Evolutionary conservation across 345 rosid species (phyloP).

Genomic region (Gossypium raimondii): DNA sequence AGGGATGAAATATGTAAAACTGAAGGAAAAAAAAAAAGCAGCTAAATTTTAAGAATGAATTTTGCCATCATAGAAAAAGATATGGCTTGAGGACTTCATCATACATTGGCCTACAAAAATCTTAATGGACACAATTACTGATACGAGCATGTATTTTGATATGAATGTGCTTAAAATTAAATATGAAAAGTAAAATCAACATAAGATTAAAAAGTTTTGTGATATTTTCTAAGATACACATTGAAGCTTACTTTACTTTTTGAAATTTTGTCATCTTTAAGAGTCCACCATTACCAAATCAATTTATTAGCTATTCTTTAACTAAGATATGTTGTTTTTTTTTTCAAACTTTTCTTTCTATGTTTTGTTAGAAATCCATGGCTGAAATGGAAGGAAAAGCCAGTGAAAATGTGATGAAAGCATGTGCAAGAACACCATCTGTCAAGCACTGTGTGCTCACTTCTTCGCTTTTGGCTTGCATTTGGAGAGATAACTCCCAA

Average conservation of each 20-base stretch:
- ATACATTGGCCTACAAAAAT: too few species aligned
- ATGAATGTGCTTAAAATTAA: too few species aligned
- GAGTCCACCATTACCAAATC: background rate
- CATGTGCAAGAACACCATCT: conserved; percentile 68
- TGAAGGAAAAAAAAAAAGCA: too few species aligned
- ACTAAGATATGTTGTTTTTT: background rate
- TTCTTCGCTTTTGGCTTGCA: conserved; percentile 71
- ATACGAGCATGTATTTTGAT: too few species aligned
- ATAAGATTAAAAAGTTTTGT: too few species aligned
- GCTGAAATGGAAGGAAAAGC: conserved; percentile 66
- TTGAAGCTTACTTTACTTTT: too few species aligned
- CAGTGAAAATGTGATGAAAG: conserved; percentile 66
- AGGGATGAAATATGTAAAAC: background rate
- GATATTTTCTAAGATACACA: too few species aligned
- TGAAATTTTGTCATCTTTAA: background rate
- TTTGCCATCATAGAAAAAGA: too few species aligned
- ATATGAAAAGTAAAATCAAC: too few species aligned
- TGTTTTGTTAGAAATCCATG: conserved; percentile 48
- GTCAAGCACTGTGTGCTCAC: conserved; percentile 77
- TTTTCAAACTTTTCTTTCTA: background rate
- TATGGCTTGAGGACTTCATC: too few species aligned
- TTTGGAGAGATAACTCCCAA: conserved; percentile 46
- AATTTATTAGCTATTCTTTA: background rate
- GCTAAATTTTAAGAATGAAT: too few species aligned
- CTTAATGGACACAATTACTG: too few species aligned